These are phyloP conservation scores for Cairneyella variabilis DNA, from an alignment of 495 filamentous ascomycete species.

Conservation along the genomic window DNA sequence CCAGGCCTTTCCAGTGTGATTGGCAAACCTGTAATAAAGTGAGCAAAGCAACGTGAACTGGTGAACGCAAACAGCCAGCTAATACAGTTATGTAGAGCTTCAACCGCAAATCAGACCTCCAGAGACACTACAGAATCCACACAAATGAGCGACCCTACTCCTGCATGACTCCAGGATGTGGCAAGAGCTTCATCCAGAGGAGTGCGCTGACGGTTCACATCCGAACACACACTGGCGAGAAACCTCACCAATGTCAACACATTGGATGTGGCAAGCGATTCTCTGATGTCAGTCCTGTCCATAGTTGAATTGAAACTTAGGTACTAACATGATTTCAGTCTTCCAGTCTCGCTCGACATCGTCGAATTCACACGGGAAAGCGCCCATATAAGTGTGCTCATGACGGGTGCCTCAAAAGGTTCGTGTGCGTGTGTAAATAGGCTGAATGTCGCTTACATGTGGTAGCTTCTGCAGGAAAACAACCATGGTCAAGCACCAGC, in stretches of 20 bases:
- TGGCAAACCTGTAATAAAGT: constrained; percentile 51
- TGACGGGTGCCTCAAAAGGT: constrained; percentile 79
- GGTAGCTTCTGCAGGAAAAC: constrained; percentile 83
- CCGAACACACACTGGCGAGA: constrained; percentile 85
- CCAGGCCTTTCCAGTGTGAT: constrained; percentile 50
- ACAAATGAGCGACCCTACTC: constrained; percentile 84
- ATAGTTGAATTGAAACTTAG: constrained; percentile 25
- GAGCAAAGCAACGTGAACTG: constrained; percentile 19
- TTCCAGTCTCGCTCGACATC: constrained; percentile 81
- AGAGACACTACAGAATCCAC: constrained; percentile 84
- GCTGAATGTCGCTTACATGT: constrained; percentile 9
- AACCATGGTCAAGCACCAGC: constrained; percentile 80
- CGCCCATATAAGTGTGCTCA: constrained; percentile 80
- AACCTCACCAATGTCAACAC: constrained; percentile 80
- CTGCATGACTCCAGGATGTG: constrained; percentile 65
- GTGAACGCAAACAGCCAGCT: background rate
- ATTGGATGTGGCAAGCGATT: constrained; percentile 80
- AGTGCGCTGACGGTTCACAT: constrained; percentile 85
- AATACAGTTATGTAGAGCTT: constrained; percentile 57
- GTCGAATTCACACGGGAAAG: constrained; percentile 82
- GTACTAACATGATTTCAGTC: constrained; percentile 56
- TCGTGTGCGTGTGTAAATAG: constrained; percentile 24
- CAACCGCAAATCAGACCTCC: constrained; percentile 89
- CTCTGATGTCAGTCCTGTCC: constrained; percentile 64
- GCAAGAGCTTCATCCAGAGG: constrained; percentile 87